These are phyloP conservation scores for Sporothrix curviconia DNA, from an alignment of 2,329 filamentous ascomycete genomes.

Conservation along the genomic window DNA sequence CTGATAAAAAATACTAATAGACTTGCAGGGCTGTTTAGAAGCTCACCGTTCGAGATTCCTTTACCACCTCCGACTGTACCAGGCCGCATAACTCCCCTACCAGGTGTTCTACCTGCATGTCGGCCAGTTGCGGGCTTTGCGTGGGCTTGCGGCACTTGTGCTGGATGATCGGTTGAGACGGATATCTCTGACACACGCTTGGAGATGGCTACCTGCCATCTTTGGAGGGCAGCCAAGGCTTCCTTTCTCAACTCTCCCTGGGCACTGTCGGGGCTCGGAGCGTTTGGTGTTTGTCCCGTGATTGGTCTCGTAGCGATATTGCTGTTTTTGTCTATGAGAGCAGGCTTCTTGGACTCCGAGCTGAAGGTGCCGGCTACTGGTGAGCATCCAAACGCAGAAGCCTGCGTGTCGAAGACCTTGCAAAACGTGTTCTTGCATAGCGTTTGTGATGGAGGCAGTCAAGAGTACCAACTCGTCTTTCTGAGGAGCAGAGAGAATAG, in stretches of 20 bases:
- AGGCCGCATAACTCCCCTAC: not conserved
- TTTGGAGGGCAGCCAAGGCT: conserved; percentile 64
- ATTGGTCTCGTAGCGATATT: not conserved
- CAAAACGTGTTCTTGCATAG: conserved; percentile 47
- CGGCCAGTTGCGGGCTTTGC: conserved; percentile 2
- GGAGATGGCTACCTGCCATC: conserved; percentile 69
- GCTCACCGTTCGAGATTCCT: conserved; percentile 3
- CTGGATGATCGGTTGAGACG: conserved; percentile 38
- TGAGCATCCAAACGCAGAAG: conserved; percentile 10
- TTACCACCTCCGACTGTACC: not conserved
- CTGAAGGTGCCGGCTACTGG: not conserved
- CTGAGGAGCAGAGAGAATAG: conserved; percentile 41
- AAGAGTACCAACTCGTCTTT: conserved; percentile 47
- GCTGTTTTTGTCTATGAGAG: not conserved
- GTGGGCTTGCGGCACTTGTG: conserved; percentile 22
- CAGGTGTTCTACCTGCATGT: not conserved
- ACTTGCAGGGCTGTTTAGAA: no score
- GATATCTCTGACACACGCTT: conserved; percentile 64
- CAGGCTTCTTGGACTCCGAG: not conserved
- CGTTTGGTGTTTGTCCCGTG: not conserved
- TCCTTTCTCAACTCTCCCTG: conserved; percentile 61
- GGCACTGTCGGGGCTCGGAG: conserved; percentile 51
- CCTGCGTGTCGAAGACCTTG: conserved; percentile 40
- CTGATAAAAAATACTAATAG: no score
- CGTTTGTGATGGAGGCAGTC: conserved; percentile 46